Evolutionary conservation across 495 filamentous ascomycete species (phyloP), one percentile per base, ranked within the genome.

Genomic region (Neurospora terricola): DNA sequence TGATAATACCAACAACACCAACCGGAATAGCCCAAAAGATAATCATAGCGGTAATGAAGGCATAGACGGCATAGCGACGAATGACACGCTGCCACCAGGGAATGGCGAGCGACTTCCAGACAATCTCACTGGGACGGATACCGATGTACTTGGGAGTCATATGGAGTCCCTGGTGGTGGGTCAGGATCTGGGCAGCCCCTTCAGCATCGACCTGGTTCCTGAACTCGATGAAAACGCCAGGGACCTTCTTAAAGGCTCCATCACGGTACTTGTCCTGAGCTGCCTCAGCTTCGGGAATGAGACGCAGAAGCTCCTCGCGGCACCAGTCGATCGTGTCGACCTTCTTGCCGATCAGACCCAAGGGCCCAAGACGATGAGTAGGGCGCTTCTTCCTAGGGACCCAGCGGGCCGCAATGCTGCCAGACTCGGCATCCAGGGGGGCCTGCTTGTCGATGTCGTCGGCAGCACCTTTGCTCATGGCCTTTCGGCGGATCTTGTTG

Each of bases 1-100:
- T 97, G 77, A 99, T 91, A 21, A 87, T 74, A 84, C 93, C 95
- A 71, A 98, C 94, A 72, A 93, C 86, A 27, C 90, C 92, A 40
- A 97, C 93, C 4, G 96, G 96, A 73, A 99, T 93, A 5, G 94
- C 92, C 94, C 94, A 98, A 87, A 99, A 98, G 78, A 99, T 87
- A 78, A 98, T 93, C 82, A 98, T 81, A 27, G 87, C 92, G 36
- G 82, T 79, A 71, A 98, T 90, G 80, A 95, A 92, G 69, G 85
- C 88, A 62, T 90, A 82, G 12, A 93, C 91, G 16, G 84, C 87
- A 71, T 91, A 86, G 80, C 90, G 85, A 68, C 94, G 92, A 66
- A 96, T 77, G 38, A 97, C 83, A 39, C 88, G 86, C 79, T 96
- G 92, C 90, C 91, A 94, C 94, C 94, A 97, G 69, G 89, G 90